Percentiles rank a stretch among this genome's conserved stretches.
phyloP scores from a whole-genome alignment of 2,329 filamentous ascomycete genomes.

The Fusarium heterosporum region DNA sequence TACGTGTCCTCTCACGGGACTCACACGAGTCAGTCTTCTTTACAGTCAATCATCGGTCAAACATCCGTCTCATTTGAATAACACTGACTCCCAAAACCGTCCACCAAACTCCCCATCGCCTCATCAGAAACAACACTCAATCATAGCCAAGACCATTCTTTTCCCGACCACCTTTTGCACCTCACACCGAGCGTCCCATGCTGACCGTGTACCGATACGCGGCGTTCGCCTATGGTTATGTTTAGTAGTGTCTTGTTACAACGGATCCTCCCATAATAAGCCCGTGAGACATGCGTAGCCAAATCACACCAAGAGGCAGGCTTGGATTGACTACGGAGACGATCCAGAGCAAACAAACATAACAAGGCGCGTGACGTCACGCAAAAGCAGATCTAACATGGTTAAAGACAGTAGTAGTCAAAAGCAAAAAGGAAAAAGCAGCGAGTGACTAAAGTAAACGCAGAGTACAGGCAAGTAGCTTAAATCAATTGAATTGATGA shows the following conservation, averaged over 20 bases:
- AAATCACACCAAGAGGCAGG: constrained; percentile 11
- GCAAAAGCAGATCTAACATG: constrained; percentile 30
- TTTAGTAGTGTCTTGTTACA: constrained; percentile 10
- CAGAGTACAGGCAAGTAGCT: constrained; percentile 46
- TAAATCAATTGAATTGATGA: constrained; percentile 54
- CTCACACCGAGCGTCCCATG: constrained; percentile 18
- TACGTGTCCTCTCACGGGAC: constrained; percentile 24
- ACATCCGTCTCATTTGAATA: constrained; percentile 37
- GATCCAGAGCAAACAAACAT: constrained; percentile 23
- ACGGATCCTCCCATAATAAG: constrained; percentile 11
- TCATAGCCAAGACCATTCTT: constrained; percentile 37
- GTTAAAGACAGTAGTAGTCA: constrained; percentile 41
- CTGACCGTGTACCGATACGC: neutral
- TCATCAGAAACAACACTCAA: constrained; percentile 34
- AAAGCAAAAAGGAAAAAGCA: constrained; percentile 43
- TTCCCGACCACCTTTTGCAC: constrained; percentile 23
- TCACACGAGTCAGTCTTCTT: constrained; percentile 6
- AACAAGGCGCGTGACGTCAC: constrained; percentile 38
- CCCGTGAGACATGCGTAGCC: constrained; percentile 12
- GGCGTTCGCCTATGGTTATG: constrained; percentile 3
- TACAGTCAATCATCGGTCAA: constrained; percentile 7
- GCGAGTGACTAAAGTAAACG: constrained; percentile 45
- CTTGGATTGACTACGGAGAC: constrained; percentile 33
- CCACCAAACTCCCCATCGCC: constrained; percentile 44
- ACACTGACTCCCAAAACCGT: constrained; percentile 33